These are phyloP conservation scores for Aspergillus thermomutatus DNA, from an alignment of 2,329 filamentous ascomycete genomes.

Conservation along the genomic window DNA sequence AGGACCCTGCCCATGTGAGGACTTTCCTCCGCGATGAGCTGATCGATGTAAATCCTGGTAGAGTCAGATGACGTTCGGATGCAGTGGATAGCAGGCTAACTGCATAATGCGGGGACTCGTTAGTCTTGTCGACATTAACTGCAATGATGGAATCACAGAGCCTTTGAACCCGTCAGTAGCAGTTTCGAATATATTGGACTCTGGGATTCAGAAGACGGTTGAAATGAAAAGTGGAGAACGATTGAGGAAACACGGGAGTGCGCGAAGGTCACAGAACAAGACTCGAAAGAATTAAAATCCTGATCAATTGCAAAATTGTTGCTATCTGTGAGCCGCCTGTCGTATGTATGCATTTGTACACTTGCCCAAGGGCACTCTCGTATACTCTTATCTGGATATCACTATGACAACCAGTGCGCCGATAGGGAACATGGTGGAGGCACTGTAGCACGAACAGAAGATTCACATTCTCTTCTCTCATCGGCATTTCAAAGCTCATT, in stretches of 20 bases:
- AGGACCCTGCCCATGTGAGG: not conserved
- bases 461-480: not conserved
- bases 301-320: too few relatives aligned
- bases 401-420: not conserved
- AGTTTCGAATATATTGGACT: constrained; percentile 15
- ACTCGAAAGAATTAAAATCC: not conserved
- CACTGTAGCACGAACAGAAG: not conserved
- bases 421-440: not conserved
- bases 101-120: not conserved
- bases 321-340: not conserved
- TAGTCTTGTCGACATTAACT: not conserved
- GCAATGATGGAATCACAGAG: not conserved
- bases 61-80: not conserved
- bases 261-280: not conserved
- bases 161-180: not conserved
- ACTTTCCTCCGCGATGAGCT: not conserved
- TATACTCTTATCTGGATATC: not conserved
- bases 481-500: not conserved
- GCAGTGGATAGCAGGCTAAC: not conserved
- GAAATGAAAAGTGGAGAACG: constrained; percentile 12
- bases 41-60: not conserved
- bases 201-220: constrained; percentile 3
- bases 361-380: not conserved
- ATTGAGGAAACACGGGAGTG: constrained; percentile 3
- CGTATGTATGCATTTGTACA: not conserved